phyloP scores from a whole-genome alignment of 2,329 filamentous ascomycete genomes.

The Aureobasidium mangrovei region DNA sequence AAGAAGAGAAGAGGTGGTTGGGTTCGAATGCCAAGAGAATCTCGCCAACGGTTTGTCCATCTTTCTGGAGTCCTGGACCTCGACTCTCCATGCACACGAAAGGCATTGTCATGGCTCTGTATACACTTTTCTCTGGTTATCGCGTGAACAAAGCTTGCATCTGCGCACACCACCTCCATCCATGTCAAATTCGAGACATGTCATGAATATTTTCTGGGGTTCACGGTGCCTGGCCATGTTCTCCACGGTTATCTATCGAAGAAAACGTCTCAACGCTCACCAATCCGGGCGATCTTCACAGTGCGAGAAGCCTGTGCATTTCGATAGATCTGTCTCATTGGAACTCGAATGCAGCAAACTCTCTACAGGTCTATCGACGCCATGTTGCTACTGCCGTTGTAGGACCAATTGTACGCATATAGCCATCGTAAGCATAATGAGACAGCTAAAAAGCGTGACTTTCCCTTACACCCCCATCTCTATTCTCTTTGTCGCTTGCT shows the following conservation, averaged over 20 bases:
- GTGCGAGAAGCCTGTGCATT: conserved; percentile 1
- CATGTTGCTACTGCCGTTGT: conserved; percentile 2
- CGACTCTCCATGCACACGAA: too few species aligned
- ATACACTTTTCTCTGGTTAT: too few species aligned
- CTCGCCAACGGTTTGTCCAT: not conserved
- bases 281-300: not conserved
- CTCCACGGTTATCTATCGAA: not conserved
- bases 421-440: not conserved
- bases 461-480: not conserved
- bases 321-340: conserved; percentile 4
- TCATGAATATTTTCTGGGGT: too few species aligned
- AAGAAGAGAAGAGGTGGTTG: not conserved
- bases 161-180: too few species aligned
- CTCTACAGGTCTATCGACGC: not conserved
- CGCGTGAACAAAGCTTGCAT: too few species aligned
- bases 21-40: not conserved
- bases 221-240: not conserved
- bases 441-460: not conserved
- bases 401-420: not conserved
- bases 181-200: too few species aligned
- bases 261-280: conserved; percentile 1
- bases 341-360: not conserved
- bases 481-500: not conserved
- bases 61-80: too few species aligned
- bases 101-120: too few species aligned